Evolutionary conservation across 768 basidiomycete species (phyloP).

Genomic region (Psilocybe cubensis): DNA sequence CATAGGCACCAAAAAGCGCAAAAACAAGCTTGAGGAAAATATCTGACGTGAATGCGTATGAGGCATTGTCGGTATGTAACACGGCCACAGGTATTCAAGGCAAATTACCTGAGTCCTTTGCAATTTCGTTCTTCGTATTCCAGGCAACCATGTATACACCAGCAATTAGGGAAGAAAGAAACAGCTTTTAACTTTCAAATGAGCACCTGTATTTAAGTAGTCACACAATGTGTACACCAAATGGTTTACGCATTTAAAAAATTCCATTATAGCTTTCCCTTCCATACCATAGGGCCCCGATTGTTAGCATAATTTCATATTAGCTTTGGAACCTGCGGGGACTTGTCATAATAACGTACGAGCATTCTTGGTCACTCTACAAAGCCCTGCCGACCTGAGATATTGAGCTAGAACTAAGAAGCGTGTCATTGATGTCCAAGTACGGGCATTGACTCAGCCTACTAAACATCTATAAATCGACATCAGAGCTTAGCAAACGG

Average conservation of each 20-base stretch:
- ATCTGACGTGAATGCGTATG: conserved; percentile 33
- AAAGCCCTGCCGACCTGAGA: not conserved
- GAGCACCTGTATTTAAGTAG: not conserved
- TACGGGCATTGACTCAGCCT: not conserved
- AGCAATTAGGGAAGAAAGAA: not conserved
- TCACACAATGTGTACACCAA: not conserved
- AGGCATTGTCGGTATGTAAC: not conserved
- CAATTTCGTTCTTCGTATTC: conserved; percentile 46
- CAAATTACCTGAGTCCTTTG: conserved; percentile 43
- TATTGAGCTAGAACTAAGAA: not conserved
- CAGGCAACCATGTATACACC: conserved; percentile 51
- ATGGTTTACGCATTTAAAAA: not conserved
- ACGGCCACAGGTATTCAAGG: not conserved
- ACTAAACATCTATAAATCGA: not conserved
- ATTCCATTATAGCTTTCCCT: not conserved
- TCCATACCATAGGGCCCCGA: not conserved
- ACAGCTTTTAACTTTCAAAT: too few species aligned
- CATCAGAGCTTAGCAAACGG: not conserved
- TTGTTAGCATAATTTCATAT: not conserved
- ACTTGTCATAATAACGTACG: not conserved
- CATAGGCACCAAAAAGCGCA: conserved; percentile 64
- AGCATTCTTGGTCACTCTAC: not conserved
- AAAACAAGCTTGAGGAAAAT: conserved; percentile 64
- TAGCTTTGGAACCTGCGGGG: not conserved
- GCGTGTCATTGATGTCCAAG: too few species aligned